Base-by-base conservation (phyloP, 805 yeast species). In the Saccharomycopsis microspora region DNA sequence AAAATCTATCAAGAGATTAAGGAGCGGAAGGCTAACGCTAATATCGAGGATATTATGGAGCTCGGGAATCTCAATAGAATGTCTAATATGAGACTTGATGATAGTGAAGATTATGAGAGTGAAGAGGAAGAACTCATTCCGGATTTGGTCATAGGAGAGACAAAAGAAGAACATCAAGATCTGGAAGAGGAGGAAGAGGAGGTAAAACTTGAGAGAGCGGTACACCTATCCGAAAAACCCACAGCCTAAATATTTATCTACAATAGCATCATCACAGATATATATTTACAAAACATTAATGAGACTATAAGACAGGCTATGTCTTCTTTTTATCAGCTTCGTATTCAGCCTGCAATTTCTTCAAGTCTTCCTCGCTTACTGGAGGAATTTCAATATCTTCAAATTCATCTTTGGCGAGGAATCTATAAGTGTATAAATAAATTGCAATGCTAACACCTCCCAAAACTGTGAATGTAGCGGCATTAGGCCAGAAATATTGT, bases 351-450 rank as follows among this genome's bases (percentile, higher is more conserved):
- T 75, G 80, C 67, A 89, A 73, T 62, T 76, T 71, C 44, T 74
- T 76, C 59, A 90, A 70, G 60, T 87, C 93, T 46, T 73, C 80
- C 52, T 84, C 93, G 38, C 82, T 74, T 50, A 90, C 72, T 19
- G 97, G 97, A 43, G 98, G 98, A 55, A 90, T 80, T 39, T 97
- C 97, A 56, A 90, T 86, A 61, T 89, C 96, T 42, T 73, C 78
- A 62, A 90, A 87, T 54, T 90, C 95, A 60, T 88, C 96, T 58
- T 71, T 71, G 55, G 76, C 78, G 57, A 85, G 68, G 58, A 76
- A 73, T 55, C 75, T 67, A 72, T 77, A 80, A 0, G 95, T 82
- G 65, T 78, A 69, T 56, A 64, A 41, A 58, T 71, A 89, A 31
- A 87, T 82, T 41, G 85, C 79, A 7, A 75, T 68, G 4, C 93